These are phyloP conservation scores for Wickerhamomyces chaumierensis DNA, from an alignment of 805 yeast species.

Conservation along the genomic window DNA sequence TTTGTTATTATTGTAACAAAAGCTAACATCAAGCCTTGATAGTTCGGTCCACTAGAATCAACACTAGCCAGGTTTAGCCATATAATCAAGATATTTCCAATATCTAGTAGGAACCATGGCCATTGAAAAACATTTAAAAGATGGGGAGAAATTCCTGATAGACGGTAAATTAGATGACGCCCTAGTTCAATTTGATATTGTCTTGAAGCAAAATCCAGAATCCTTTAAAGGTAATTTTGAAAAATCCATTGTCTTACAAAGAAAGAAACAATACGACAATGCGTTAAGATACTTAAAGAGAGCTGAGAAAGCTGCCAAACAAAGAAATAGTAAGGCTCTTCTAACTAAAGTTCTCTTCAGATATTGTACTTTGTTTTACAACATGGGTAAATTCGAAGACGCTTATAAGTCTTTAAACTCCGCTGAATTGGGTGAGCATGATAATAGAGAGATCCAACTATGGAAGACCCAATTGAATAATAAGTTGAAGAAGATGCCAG, in stretches of 20 bases:
- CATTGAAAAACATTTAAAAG: not conserved
- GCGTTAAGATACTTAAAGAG: conserved; percentile 31
- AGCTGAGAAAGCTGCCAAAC: conserved; percentile 33
- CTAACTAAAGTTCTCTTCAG: conserved; percentile 35
- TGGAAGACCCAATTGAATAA: conserved; percentile 13
- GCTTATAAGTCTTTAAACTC: conserved; percentile 29
- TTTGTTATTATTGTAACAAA: too few relatives aligned
- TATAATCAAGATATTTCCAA: too few relatives aligned
- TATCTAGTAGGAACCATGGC: not conserved
- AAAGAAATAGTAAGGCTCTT: conserved; percentile 26
- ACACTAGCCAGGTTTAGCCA: too few relatives aligned
- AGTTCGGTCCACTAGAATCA: too few relatives aligned
- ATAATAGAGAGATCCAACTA: conserved; percentile 13
- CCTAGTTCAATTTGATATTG: conserved; percentile 23
- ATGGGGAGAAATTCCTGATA: conserved; percentile 21
- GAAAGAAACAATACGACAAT: conserved; percentile 27
- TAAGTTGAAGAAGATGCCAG: conserved; percentile 12
- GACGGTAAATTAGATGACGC: conserved; percentile 33
- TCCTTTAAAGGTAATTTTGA: conserved; percentile 35
- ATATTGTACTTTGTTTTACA: conserved; percentile 29
- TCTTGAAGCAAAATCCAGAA: conserved; percentile 28
- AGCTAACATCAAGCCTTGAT: too few relatives aligned
- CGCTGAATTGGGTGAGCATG: conserved; percentile 28
- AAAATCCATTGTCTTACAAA: conserved; percentile 33
- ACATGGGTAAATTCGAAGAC: conserved; percentile 24